Evolutionary conservation across 768 basidiomycete genomes (phyloP), one percentile per base, ranked within the genome.

Genomic region (Melanogaster broomeanus): DNA sequence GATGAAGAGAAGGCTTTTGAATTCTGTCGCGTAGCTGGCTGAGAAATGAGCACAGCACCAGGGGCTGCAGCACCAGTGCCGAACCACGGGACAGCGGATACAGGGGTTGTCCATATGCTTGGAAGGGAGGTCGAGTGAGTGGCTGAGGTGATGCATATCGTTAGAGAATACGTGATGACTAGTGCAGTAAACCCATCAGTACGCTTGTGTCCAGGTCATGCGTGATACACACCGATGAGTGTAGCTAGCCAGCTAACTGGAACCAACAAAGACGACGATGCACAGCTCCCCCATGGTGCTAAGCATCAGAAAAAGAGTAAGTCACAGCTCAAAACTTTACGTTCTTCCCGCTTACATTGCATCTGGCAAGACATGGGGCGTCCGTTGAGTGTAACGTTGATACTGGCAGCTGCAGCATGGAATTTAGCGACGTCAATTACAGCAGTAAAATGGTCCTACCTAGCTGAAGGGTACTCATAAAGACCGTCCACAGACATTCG

Each of bases 31-130:
- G 59, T 30, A 38, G 57, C 52, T 34, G 39, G 28, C 3, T 54
- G 42, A 41, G 55, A 25, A 15, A 46, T 42, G 28, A 13, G 21
- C 15, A 48, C 34, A 15, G 60, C 42, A 19, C 27, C 19, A 0
- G 48, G 42, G 3, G 35, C n/a, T 25, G 56, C 43, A 21, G 46
- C 25, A n/a, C 34, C 46, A 3, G 47, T 52, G 51, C 62, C 37
- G 61, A 85, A 89, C 88, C 88, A 89, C 15, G 76, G 74, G 18
- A 87, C 71, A 13, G 70, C 62, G 53, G 78, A 78, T 30, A 88
- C 65, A 10, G 77, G 73, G 37, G 70, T 70, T 25, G 44, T 66
- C 85, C 85, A 88, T 48, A 89, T 70, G 39, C 70, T 67, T 9
- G 77, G 73, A 54, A 78, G 63, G 10, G 59, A 56, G 43, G 59